Base-by-base conservation (phyloP, 768 basidiomycete species). In the Mycena pura region DNA sequence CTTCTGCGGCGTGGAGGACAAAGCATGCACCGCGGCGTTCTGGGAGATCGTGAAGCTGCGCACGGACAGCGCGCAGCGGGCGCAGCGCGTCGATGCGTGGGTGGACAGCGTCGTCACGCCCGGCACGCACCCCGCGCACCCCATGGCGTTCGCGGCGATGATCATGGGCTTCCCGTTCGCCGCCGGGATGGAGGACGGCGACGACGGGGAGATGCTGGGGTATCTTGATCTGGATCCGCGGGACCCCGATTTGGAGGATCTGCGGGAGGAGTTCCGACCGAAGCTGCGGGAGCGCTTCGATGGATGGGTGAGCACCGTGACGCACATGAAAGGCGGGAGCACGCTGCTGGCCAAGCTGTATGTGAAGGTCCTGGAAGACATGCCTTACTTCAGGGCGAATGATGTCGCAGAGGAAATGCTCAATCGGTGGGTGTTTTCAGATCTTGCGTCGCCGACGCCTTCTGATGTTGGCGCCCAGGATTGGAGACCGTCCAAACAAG, bases 141-240 rank as follows among this genome's bases (percentile, higher is more conserved):
- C 86, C 2, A 79, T 88, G 78, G 81, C 86, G 3, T 81, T 89
- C 51, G 86, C 88, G 0, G 86, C 87, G 15, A 82, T 88, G 80
- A 82, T 90, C 80, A 84, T 87, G 70, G 84, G 84, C 1, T 55
- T 85, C 21, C 81, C 82, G 2, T 51, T 81, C 10, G 72, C 77
- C 3, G 76, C 75, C 0, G 76, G 76, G 0, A 71, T 73, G 62
- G 78, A 74, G 43, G 77, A 68, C 60, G 72, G 41, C 72, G 72
- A 27, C 72, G 69, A 3, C 81, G 84, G 11, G 8, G 87, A 89
- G 56, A 70, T 83, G 34, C 60, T 85, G 7, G 80, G 78, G 10
- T 83, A 80, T 63, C 72, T 86, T 14, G 86, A 87, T 49, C 47
- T 85, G 24, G 83, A 85, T 29, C 76, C 77, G 11, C 69, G 74